phyloP scores from a whole-genome alignment of 2,329 filamentous ascomycete species.

The Aspergillus sp. region DNA sequence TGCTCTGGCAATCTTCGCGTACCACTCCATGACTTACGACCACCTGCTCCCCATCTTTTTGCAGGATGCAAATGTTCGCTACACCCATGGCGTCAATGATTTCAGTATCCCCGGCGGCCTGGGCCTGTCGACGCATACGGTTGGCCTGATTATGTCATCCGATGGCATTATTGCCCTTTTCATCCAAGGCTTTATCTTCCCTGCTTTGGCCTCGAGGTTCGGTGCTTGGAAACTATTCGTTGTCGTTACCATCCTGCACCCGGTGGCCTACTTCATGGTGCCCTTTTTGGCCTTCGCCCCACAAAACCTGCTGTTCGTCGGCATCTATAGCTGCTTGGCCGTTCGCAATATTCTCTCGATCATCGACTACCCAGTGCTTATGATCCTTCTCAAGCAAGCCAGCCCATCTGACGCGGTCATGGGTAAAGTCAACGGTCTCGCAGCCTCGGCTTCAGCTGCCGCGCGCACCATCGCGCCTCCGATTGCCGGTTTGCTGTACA shows the following conservation, averaged over 20 bases:
- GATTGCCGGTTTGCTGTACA: conserved; percentile 59
- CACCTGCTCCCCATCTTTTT: conserved; percentile 88
- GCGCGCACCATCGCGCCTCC: conserved; percentile 63
- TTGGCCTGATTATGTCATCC: conserved; percentile 60
- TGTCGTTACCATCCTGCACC: conserved; percentile 57
- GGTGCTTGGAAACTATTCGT: conserved; percentile 62
- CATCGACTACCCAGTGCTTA: conserved; percentile 57
- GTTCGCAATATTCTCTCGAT: conserved; percentile 62
- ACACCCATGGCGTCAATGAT: conserved; percentile 22
- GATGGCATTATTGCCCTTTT: conserved; percentile 65
- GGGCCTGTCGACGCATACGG: conserved; percentile 56
- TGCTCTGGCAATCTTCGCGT: conserved; percentile 84
- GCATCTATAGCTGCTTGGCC: conserved; percentile 58
- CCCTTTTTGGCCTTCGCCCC: conserved; percentile 59
- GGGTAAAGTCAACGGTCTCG: conserved; percentile 64
- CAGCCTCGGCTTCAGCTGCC: conserved; percentile 62
- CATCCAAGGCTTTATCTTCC: conserved; percentile 65
- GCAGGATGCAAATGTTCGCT: conserved; percentile 54
- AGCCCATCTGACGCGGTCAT: conserved; percentile 54
- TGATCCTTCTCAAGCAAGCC: conserved; percentile 66
- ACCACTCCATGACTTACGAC: conserved; percentile 92
- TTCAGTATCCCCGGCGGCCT: conserved; percentile 57
- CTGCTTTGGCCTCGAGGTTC: conserved; percentile 53
- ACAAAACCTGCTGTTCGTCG: conserved; percentile 45
- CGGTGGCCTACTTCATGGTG: conserved; percentile 59